Conservation (phyloP, 495 filamentous ascomycete species). For the Xylaria palmicola region DNA sequence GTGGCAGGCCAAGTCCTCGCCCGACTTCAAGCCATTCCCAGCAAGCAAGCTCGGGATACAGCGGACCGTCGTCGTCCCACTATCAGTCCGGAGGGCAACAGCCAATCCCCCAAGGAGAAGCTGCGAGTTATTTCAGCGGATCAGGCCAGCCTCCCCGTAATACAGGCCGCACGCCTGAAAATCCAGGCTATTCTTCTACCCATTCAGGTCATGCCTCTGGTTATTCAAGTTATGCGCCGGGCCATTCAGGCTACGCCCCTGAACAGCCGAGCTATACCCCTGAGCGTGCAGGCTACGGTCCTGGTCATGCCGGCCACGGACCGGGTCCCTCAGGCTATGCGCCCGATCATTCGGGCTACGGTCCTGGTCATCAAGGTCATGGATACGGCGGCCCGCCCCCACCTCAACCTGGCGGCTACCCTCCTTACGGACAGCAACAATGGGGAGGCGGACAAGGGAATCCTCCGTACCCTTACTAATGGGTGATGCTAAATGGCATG, state of each 20-base stretch:
- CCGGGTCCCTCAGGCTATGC: neutral
- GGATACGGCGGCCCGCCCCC: conserved; percentile 24
- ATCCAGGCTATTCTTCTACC: too few species aligned
- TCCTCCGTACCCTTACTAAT: conserved; percentile 14
- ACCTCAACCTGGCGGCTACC: conserved; percentile 21
- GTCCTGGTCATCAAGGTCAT: conserved; percentile 19
- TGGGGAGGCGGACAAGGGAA: conserved; percentile 23
- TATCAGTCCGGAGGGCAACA: conserved; percentile 13
- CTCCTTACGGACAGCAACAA: conserved; percentile 26
- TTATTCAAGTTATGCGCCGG: too few species aligned
- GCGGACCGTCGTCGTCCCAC: conserved; percentile 14
- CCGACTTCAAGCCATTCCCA: conserved; percentile 23
- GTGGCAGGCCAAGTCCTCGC: conserved; percentile 9
- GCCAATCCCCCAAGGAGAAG: conserved; percentile 22
- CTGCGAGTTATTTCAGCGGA: conserved; percentile 24
- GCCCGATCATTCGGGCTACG: neutral
- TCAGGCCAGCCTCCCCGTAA: neutral
- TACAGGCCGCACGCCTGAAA: too few species aligned
- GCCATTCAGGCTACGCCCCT: too few species aligned
- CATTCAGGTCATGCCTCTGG: too few species aligned
- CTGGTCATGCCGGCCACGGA: too few species aligned
- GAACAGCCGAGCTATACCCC: too few species aligned
- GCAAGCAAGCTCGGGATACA: conserved; percentile 10
- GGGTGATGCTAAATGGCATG: neutral
- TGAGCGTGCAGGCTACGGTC: too few species aligned